phyloP scores from a whole-genome alignment of 2,329 filamentous ascomycete genomes.

The Colletotrichum gigasporum region DNA sequence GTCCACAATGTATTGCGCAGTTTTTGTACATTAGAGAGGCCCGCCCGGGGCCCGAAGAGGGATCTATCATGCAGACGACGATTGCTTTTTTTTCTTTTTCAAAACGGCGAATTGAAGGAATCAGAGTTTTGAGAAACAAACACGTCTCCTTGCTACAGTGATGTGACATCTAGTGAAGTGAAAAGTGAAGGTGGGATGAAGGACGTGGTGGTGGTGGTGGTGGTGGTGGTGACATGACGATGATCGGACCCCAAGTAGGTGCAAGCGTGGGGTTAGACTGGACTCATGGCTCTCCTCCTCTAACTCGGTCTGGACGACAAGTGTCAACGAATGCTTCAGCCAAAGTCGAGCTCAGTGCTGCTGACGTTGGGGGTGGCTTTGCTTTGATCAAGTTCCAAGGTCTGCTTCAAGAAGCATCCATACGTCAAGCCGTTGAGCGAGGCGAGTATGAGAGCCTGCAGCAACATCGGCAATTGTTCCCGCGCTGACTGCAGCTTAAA shows the following conservation, averaged over 20 bases:
- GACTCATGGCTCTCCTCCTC: no score
- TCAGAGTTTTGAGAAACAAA: conserved; percentile 19
- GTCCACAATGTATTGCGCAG: conserved; percentile 1
- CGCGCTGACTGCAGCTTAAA: background rate
- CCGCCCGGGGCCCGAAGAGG: background rate
- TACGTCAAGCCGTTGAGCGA: background rate
- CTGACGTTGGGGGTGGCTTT: background rate
- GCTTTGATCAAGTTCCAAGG: conserved; percentile 5
- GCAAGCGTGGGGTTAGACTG: no score
- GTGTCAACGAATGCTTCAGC: no score
- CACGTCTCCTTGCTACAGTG: background rate
- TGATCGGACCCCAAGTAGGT: no score
- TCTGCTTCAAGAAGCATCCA: conserved; percentile 6
- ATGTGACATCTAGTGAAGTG: background rate
- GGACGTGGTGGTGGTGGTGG: no score
- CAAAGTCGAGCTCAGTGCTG: no score
- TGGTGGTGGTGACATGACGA: background rate
- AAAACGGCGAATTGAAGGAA: conserved; percentile 28
- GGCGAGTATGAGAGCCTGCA: background rate
- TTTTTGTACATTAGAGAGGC: conserved; percentile 29
- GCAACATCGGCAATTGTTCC: conserved; percentile 9
- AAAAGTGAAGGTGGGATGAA: no score
- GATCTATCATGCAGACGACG: conserved; percentile 23
- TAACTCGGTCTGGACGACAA: background rate
- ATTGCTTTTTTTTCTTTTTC: conserved; percentile 15